These are phyloP conservation scores for Penicillium ucsense DNA, from an alignment of 495 filamentous ascomycete genomes.

Conservation along the genomic window DNA sequence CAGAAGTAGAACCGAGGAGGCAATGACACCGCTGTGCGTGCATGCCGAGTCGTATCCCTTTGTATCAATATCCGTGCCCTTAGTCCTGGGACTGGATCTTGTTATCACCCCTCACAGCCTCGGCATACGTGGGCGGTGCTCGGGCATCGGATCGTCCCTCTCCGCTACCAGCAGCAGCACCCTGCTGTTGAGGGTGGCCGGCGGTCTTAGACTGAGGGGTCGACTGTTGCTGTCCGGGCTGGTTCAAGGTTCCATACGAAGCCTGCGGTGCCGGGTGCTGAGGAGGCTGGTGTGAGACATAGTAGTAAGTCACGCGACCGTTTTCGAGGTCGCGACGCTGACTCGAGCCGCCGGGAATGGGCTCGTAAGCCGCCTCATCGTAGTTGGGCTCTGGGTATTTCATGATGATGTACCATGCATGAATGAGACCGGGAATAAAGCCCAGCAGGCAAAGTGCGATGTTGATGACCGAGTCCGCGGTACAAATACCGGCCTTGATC, in stretches of 20 bases:
- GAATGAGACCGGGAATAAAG: slow-evolving; percentile 82
- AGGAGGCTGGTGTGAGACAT: slow-evolving; percentile 45
- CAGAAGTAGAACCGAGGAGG: neutral
- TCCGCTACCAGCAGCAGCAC: slow-evolving; percentile 22
- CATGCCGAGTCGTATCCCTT: too few species aligned
- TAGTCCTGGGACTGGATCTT: slow-evolving; percentile 74
- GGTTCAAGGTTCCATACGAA: slow-evolving; percentile 28
- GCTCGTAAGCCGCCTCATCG: slow-evolving; percentile 52
- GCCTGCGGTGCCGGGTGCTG: slow-evolving; percentile 28
- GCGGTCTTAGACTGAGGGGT: slow-evolving; percentile 11
- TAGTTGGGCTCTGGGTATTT: slow-evolving; percentile 65
- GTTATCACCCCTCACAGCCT: slow-evolving; percentile 78
- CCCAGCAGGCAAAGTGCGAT: slow-evolving; percentile 84
- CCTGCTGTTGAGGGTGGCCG: slow-evolving; percentile 16
- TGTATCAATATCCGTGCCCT: neutral
- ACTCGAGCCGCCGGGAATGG: slow-evolving; percentile 44
- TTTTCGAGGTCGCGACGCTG: slow-evolving; percentile 33
- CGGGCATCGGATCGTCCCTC: slow-evolving; percentile 15
- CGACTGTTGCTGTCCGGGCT: slow-evolving; percentile 16
- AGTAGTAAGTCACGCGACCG: slow-evolving; percentile 58
- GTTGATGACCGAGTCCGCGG: slow-evolving; percentile 89
- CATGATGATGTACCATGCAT: slow-evolving; percentile 97
- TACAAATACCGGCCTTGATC: slow-evolving; percentile 92
- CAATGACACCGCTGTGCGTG: too few species aligned
- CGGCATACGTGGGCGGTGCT: slow-evolving; percentile 69